Evolutionary conservation across 2,329 filamentous ascomycete species (phyloP).

Genomic region (Beauveria bassiana): DNA sequence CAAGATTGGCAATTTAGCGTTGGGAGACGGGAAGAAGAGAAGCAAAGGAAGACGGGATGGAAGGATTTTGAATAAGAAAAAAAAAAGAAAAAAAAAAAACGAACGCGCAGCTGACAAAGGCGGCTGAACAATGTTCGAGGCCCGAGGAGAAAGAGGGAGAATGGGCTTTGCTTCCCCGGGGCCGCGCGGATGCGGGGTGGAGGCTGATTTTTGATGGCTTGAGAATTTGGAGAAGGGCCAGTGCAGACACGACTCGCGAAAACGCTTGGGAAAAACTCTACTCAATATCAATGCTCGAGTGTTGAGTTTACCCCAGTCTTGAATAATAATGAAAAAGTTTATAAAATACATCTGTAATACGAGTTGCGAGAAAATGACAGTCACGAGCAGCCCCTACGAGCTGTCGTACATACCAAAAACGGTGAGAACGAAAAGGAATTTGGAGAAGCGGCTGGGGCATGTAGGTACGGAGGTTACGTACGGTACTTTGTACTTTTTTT

Average conservation of each 20-base stretch:
- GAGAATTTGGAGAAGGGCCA: background rate
- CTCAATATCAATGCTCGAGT: no score
- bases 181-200: background rate
- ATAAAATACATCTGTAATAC: no score
- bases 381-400: no score
- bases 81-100: background rate
- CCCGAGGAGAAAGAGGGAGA: background rate
- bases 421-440: no score
- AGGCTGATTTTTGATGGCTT: background rate
- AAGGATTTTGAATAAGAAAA: background rate
- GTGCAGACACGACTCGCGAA: background rate
- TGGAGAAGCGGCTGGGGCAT: no score
- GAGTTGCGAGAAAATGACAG: no score
- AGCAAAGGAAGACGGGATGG: background rate
- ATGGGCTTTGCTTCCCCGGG: background rate
- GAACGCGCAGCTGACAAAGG: background rate
- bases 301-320: no score
- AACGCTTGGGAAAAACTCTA: background rate
- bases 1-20: background rate
- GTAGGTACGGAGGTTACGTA: no score
- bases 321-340: no score
- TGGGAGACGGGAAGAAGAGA: background rate
- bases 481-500: no score
- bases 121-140: background rate
- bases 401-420: no score